These are phyloP conservation scores for Trichoderma sp. DNA, from an alignment of 2,329 filamentous ascomycete genomes.

Conservation along the genomic window DNA sequence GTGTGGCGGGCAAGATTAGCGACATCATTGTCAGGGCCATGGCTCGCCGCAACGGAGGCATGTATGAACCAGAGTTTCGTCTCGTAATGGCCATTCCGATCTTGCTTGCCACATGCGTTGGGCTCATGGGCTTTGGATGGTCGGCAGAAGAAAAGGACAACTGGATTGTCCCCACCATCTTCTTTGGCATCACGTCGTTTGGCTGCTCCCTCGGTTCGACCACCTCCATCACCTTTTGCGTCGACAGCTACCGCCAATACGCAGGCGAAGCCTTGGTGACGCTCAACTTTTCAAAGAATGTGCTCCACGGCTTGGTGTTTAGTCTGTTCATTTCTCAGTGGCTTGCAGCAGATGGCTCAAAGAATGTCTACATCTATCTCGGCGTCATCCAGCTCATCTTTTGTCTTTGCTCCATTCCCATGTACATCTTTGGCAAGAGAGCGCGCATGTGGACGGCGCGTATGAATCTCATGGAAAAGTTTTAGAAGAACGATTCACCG, in stretches of 20 bases:
- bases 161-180: slow-evolving; percentile 91
- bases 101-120: slow-evolving; percentile 72
- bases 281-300: slow-evolving; percentile 90
- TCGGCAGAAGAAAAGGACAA: slow-evolving; percentile 69
- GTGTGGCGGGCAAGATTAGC: slow-evolving; percentile 82
- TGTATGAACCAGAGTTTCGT: slow-evolving; percentile 94
- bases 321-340: slow-evolving; percentile 84
- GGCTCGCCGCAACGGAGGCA: slow-evolving; percentile 80
- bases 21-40: slow-evolving; percentile 82
- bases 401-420: slow-evolving; percentile 74
- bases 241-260: slow-evolving; percentile 90
- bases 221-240: slow-evolving; percentile 88
- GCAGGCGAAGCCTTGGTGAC: slow-evolving; percentile 93
- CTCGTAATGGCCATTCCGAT: slow-evolving; percentile 85
- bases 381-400: slow-evolving; percentile 81
- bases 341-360: slow-evolving; percentile 72
- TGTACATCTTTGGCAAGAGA: slow-evolving; percentile 93
- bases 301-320: slow-evolving; percentile 87
- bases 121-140: slow-evolving; percentile 97
- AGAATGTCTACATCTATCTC: slow-evolving; percentile 75
- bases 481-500: slow-evolving; percentile 27
- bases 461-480: slow-evolving; percentile 82
- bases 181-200: slow-evolving; percentile 90
- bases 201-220: slow-evolving; percentile 88
- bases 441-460: slow-evolving; percentile 91